These are phyloP conservation scores for Marasmius fiardii DNA, from an alignment of 1,284 basidiomycete genomes.

Conservation along the genomic window DNA sequence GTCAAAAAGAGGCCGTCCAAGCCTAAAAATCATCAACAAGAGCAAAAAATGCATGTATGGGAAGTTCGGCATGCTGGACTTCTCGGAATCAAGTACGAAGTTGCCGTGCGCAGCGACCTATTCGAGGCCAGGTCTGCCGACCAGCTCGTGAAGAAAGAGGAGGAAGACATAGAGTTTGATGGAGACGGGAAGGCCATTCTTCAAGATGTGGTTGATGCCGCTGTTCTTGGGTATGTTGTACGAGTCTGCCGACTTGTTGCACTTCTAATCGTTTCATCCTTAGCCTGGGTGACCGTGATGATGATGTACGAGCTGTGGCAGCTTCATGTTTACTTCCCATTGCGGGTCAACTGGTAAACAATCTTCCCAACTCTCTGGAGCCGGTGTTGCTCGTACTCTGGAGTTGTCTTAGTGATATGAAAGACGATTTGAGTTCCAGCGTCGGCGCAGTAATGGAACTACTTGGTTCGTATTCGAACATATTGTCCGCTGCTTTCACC, in stretches of 20 bases:
- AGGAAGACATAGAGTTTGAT: conserved; percentile 32
- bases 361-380: conserved; percentile 72
- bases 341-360: conserved; percentile 74
- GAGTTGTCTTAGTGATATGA: conserved; percentile 89
- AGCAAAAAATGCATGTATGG: conserved; percentile 79
- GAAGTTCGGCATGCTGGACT: conserved; percentile 97
- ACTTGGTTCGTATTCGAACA: conserved; percentile 49
- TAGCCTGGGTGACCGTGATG: conserved; percentile 89
- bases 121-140: conserved; percentile 46
- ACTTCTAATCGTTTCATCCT: conserved; percentile 7
- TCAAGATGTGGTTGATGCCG: conserved; percentile 81
- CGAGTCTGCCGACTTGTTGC: conserved; percentile 6
- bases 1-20: conserved; percentile 31
- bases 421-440: conserved; percentile 96
- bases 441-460: conserved; percentile 98
- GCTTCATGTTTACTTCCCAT: conserved; percentile 91
- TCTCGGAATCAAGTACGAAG: conserved; percentile 96
- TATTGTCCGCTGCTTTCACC: conserved; percentile 4
- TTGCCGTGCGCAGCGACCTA: conserved; percentile 87
- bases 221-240: conserved; percentile 75
- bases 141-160: conserved; percentile 34
- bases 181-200: conserved; percentile 52
- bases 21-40: conserved; percentile 30
- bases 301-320: conserved; percentile 96
- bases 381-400: conserved; percentile 85